phyloP scores from a whole-genome alignment of 2,329 filamentous ascomycete genomes.

The Calonectria pseudoturangicola region DNA sequence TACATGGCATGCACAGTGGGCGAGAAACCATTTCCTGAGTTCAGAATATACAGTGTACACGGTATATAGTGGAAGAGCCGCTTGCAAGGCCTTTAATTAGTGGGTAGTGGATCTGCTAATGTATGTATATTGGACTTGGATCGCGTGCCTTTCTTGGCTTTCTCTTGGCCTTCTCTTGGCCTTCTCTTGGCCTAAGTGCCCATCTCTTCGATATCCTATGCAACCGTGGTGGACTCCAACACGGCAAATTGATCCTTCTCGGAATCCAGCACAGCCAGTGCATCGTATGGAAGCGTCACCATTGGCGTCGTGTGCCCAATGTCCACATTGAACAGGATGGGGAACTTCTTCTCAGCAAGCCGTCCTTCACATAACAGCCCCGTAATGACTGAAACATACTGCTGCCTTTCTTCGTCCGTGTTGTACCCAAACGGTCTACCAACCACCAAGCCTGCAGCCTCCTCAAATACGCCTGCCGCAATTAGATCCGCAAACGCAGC shows the following conservation, averaged over 20 bases:
- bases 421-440: conserved; percentile 65
- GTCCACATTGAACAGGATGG: conserved; percentile 65
- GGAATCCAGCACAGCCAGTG: conserved; percentile 61
- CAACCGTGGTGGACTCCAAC: conserved; percentile 43
- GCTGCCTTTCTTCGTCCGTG: conserved; percentile 51
- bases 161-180: too few species aligned
- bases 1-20: too few species aligned
- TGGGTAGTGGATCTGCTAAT: too few species aligned
- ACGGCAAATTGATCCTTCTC: conserved; percentile 61
- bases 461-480: conserved; percentile 64
- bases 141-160: too few species aligned
- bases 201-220: background rate
- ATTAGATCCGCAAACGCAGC: conserved; percentile 64
- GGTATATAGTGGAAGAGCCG: background rate
- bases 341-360: conserved; percentile 58
- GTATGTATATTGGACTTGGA: too few species aligned
- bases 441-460: conserved; percentile 63
- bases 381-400: conserved; percentile 57
- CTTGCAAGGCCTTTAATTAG: too few species aligned
- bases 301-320: conserved; percentile 65
- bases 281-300: conserved; percentile 64
- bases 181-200: background rate
- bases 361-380: conserved; percentile 60
- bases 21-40: too few species aligned
- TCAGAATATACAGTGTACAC: background rate